Evolutionary conservation across 495 filamentous ascomycete genomes (phyloP), one percentile per base, ranked within the genome.

Genomic region (Trichocladium uniseriatum): DNA sequence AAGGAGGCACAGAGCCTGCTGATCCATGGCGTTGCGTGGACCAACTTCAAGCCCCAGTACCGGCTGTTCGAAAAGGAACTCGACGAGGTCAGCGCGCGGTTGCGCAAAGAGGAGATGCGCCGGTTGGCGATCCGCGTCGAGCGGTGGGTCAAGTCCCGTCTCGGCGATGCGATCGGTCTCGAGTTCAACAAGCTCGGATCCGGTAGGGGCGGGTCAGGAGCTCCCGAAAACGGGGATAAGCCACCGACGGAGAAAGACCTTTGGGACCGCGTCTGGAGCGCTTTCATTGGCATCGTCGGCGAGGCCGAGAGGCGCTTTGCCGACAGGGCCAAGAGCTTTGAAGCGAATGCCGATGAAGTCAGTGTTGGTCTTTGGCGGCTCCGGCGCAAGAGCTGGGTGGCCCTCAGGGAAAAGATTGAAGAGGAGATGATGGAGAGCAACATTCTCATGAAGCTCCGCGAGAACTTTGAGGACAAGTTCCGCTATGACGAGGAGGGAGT

Each of bases 401-500:
- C 89, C 7, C 70, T 98, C 47, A 77, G 84, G 27, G 82, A 86
- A 37, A 94, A 87, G 69, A 87, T 98, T 55, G 94, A 96, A 18
- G 92, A 98, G 63, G 92, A 98, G 65, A 88, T 97, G 65, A 91
- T 90, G 77, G 92, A 97, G 67, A 90, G 91, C 49, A 98, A 97
- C 62, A 77, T 98, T 44, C 70, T 98, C 7, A 77, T 98, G 50
- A 98, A 98, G 67, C 78, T 98, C 24, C 82, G 92, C 6, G 92
- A 98, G 69, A 97, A 96, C 67, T 98, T 98, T 55, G 92, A 98
- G 59, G 92, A 98, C 69, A 95, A 94, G 62, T 98, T 98, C 77
- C 86, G 92, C 48, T 98, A 98, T 58, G 94, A 98, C 54, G 90
- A 94, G 40, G 81, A 80, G 13, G 94, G 94, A 31, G 94, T 98